Conservation (phyloP, 2,329 filamentous ascomycete species). For the Aspergillus uvarum region DNA sequence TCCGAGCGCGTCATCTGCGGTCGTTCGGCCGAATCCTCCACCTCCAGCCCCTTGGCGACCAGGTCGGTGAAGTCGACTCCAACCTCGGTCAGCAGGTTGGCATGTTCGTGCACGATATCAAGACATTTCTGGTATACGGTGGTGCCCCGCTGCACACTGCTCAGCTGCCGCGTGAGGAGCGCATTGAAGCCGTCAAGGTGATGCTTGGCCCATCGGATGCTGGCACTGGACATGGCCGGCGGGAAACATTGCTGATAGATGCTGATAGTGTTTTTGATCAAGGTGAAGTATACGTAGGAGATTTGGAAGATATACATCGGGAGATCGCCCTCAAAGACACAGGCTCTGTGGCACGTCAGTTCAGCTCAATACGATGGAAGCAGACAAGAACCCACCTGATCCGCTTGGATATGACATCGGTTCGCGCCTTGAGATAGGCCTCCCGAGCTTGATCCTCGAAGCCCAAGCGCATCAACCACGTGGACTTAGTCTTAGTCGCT, state of each 20-base stretch:
- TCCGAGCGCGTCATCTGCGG: slow-evolving; percentile 28
- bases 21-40: slow-evolving; percentile 21
- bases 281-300: slow-evolving; percentile 91
- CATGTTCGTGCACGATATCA: slow-evolving; percentile 76
- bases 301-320: slow-evolving; percentile 92
- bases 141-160: slow-evolving; percentile 75
- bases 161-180: slow-evolving; percentile 78
- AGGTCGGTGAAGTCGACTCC: slow-evolving; percentile 86
- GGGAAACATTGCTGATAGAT: slow-evolving; percentile 88
- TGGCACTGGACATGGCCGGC: slow-evolving; percentile 83
- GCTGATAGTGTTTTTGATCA: slow-evolving; percentile 88
- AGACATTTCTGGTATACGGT: slow-evolving; percentile 81
- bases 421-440: slow-evolving; percentile 78
- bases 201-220: slow-evolving; percentile 97
- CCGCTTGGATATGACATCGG: slow-evolving; percentile 74
- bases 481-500: slow-evolving; percentile 77
- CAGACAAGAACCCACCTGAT: slow-evolving; percentile 62
- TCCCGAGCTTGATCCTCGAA: slow-evolving; percentile 88
- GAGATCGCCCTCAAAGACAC: slow-evolving; percentile 91
- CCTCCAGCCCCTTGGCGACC: slow-evolving; percentile 59
- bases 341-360: slow-evolving; percentile 62
- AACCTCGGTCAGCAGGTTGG: slow-evolving; percentile 75
- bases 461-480: slow-evolving; percentile 80
- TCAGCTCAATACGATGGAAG: background rate
- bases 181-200: slow-evolving; percentile 88